Evolutionary conservation across 352 stramenopile genomes (phyloP), one percentile per base, ranked within the genome.

Genomic region (Globisporangium iwayamae): DNA sequence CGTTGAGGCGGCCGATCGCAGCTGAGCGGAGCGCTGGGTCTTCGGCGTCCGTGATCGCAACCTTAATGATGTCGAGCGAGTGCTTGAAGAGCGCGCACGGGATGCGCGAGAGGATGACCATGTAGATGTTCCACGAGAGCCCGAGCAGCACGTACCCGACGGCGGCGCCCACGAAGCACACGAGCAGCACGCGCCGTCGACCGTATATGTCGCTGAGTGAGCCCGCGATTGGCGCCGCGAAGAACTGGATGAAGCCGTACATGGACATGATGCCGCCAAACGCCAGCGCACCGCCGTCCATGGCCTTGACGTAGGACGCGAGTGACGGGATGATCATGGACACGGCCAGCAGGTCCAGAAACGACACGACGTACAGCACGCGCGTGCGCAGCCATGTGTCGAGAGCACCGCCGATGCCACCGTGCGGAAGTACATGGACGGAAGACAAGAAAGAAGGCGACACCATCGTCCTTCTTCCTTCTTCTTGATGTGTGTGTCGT

Each of bases 321-420:
- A 94, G 76, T 46, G 85, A 92, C 18, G 85, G 85, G 63, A 94
- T 86, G 67, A 94, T 91, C 81, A 94, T 87, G 50, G 85, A 94
- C 20, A 94, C 83, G 22, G 76, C 84, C 59, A 94, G 56, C 63
- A 94, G 83, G 68, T 94, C 85, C 51, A 94, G 70, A 70, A 94
- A 92, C 8, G 85, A 90, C 51, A 92, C 81, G 28, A 84, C 68
- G 64, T 89, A 94, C 22, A 94, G 77, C 67, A 91, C 78, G 34
- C 74, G 67, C 56, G 68, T 8, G 3, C 67, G 67, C 68, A 85
- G 48, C 69, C 75, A 84, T 32, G 51, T 43, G 25, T 50, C 14
- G 28, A 66, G 51, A n/a, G 14, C 20, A 8, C 59, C 34, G 36
- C 36, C 11, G 36, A 63, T 63, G 20, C 38, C 52, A 4, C 14